Evolutionary conservation across 805 yeast species (phyloP).

Genomic region (Schizosaccharomyces pombe): ASM294v3 CU329670.1:702001-702500

Average conservation of each 20-base stretch:
- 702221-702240: slow-evolving; percentile 50
- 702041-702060: slow-evolving; percentile 61
- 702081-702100: slow-evolving; percentile 47
- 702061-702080: slow-evolving; percentile 69
- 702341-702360: neutral
- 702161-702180: slow-evolving; percentile 54
- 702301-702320: neutral
- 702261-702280: slow-evolving; percentile 5
- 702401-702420: neutral
- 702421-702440: neutral
- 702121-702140: slow-evolving; percentile 63
- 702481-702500: neutral
- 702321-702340: neutral
- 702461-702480: neutral
- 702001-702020: slow-evolving; percentile 87
- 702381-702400: neutral
- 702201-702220: slow-evolving; percentile 35
- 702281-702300: neutral
- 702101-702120: slow-evolving; percentile 58
- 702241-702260: slow-evolving; percentile 40
- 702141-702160: slow-evolving; percentile 80
- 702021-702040: slow-evolving; percentile 60
- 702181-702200: slow-evolving; percentile 54
- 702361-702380: neutral
- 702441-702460: neutral